Percentiles rank a stretch among this genome's conserved stretches.
Evolutionary conservation across 169 alveolate genomes (phyloP).

Genomic region (Cryptosporidium sp.): DNA sequence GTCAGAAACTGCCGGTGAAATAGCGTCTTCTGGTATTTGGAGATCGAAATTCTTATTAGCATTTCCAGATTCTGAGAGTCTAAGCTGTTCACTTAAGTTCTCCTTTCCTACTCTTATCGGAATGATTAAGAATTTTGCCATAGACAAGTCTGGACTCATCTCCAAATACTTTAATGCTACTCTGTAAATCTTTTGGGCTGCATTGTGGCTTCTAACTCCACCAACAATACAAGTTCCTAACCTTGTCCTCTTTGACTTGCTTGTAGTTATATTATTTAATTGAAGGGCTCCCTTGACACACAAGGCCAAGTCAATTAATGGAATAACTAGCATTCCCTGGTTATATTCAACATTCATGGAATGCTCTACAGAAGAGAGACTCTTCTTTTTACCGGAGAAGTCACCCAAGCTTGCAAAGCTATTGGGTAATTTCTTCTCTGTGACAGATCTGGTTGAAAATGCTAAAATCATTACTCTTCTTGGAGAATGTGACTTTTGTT

Average conservation of each 20-base stretch:
- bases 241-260: conserved; percentile 39
- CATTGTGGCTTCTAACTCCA: conserved; percentile 60
- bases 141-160: conserved; percentile 42
- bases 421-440: conserved; percentile 37
- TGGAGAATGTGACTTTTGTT: conserved; percentile 32
- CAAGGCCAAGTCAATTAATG: conserved; percentile 42
- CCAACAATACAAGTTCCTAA: conserved; percentile 64
- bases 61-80: conserved; percentile 14
- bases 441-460: conserved; percentile 6
- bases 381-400: not conserved
- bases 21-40: conserved; percentile 58
- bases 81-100: conserved; percentile 44
- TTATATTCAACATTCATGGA: conserved; percentile 51
- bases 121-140: conserved; percentile 61
- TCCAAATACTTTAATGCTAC: conserved; percentile 43
- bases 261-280: not conserved
- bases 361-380: conserved; percentile 24
- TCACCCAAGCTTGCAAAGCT: conserved; percentile 40
- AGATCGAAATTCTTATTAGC: conserved; percentile 20
- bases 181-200: conserved; percentile 58
- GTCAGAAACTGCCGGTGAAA: conserved; percentile 60
- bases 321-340: conserved; percentile 31
- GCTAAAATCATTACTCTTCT: conserved; percentile 63
- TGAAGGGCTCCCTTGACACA: conserved; percentile 68
- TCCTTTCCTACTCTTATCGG: conserved; percentile 57